These are phyloP conservation scores for Urtica urens DNA, from an alignment of 306 rosid genomes.

Conservation along the genomic window DNA sequence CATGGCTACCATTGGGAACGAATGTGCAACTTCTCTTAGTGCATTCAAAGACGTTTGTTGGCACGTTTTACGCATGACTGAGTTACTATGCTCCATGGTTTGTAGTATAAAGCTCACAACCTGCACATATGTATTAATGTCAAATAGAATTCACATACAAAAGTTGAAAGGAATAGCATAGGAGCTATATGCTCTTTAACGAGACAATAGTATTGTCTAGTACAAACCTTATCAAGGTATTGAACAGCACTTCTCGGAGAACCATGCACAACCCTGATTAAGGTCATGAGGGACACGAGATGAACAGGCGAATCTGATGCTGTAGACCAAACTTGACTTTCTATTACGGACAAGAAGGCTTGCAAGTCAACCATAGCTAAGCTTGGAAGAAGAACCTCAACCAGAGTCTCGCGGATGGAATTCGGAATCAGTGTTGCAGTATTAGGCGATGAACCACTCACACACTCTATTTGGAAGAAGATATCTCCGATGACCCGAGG, in stretches of 20 bases:
- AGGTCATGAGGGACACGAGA: constrained; percentile 73
- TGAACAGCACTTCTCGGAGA: constrained; percentile 77
- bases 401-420: constrained; percentile 61
- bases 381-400: constrained; percentile 90
- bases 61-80: constrained; percentile 83
- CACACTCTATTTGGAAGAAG: constrained; percentile 81
- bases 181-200: too few relatives aligned
- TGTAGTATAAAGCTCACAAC: constrained; percentile 82
- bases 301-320: constrained; percentile 96
- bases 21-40: constrained; percentile 69
- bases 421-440: constrained; percentile 34
- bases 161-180: constrained; percentile 19
- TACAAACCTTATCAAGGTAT: constrained; percentile 86
- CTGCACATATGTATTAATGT: constrained; percentile 62
- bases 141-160: constrained; percentile 26
- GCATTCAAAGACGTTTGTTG: constrained; percentile 85
- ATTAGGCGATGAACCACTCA: constrained; percentile 56
- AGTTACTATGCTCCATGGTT: constrained; percentile 88
- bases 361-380: constrained; percentile 79
- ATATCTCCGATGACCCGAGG: constrained; percentile 73
- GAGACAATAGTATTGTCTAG: too few relatives aligned
- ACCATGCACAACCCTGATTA: constrained; percentile 73
- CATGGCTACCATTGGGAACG: constrained; percentile 84
- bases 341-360: constrained; percentile 62
- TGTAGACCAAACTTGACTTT: constrained; percentile 97